Percentiles rank a stretch among this genome's conserved stretches.
Evolutionary conservation across 345 rosid genomes (phyloP).

Genomic region (Eucalyptus tenuipes): DNA sequence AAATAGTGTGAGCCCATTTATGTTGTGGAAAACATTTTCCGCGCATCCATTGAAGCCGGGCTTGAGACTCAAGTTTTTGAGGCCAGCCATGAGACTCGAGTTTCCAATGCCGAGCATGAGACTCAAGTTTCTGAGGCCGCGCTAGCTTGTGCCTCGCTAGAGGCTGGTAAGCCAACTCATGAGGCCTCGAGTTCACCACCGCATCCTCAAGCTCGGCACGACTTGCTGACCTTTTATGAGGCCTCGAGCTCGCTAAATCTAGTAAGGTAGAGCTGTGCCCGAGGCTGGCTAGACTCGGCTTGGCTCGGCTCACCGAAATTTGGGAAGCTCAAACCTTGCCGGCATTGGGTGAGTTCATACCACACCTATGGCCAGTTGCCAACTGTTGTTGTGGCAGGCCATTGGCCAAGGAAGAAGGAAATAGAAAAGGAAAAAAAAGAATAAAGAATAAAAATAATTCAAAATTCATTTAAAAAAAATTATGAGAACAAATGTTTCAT

Average conservation of each 20-base stretch:
- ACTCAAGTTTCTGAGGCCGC: no score
- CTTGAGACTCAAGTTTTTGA: no score
- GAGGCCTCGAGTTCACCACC: neutral
- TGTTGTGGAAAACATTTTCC: no score
- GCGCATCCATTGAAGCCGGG: accelerated
- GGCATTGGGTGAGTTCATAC: no score
- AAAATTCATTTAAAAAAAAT: no score
- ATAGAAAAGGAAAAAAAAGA: no score
- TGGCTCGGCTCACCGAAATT: neutral
- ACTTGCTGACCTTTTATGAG: neutral
- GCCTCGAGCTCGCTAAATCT: neutral
- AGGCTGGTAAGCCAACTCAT: neutral
- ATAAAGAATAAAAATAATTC: no score
- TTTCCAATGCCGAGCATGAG: no score
- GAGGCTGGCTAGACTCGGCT: neutral
- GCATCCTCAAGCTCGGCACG: neutral
- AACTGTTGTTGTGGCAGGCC: neutral
- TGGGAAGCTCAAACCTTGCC: neutral
- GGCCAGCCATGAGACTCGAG: no score
- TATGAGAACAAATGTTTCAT: no score
- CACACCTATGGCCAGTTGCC: neutral
- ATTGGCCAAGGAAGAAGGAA: no score
- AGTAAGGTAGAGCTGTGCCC: neutral
- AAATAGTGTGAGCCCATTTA: no score
- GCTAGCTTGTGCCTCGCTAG: neutral